A percentile compares a stretch with the other conserved stretches of the same genome.
These are phyloP conservation scores for Fusarium pseudoanthophilum DNA, from an alignment of 2,329 filamentous ascomycete genomes.

Conservation along the genomic window DNA sequence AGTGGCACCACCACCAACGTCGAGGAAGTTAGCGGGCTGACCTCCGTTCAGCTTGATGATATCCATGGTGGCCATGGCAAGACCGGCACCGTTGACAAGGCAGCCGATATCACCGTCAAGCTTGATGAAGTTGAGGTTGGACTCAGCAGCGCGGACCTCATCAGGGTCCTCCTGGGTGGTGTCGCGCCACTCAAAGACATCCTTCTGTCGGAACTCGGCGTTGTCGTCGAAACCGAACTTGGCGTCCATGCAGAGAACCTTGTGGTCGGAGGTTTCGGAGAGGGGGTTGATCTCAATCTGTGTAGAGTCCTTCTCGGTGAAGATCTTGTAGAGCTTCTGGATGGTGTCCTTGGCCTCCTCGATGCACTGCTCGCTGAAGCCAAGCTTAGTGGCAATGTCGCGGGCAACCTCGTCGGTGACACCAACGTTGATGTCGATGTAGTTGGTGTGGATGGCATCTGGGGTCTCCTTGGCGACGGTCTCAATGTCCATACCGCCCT, in stretches of 20 bases:
- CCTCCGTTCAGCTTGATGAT: conserved; percentile 99
- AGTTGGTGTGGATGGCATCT: conserved; percentile 92
- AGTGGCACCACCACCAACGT: conserved; percentile 97
- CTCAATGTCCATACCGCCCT: conserved; percentile 99
- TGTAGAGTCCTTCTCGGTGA: conserved; percentile 97
- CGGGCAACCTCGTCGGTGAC: conserved; percentile 96
- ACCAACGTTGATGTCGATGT: conserved; percentile 91
- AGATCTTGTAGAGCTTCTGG: conserved; percentile 99
- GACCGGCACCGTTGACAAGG: conserved; percentile 97
- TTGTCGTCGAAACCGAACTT: conserved; percentile 99
- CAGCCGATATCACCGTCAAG: conserved; percentile 99
- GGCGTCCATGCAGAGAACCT: conserved; percentile 99
- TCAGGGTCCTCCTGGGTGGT: conserved; percentile 95
- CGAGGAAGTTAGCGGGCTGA: conserved; percentile 96
- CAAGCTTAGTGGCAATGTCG: conserved; percentile 89
- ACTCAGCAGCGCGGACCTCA: conserved; percentile 95
- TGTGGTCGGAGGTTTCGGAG: conserved; percentile 96
- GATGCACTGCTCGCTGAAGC: conserved; percentile 97
- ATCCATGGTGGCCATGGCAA: conserved; percentile 99
- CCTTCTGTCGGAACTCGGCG: conserved; percentile 97
- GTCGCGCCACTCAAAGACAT: conserved; percentile 93
- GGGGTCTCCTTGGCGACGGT: conserved; percentile 97
- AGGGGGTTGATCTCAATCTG: conserved; percentile 99
- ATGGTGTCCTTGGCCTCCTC: conserved; percentile 95
- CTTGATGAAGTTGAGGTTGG: conserved; percentile 99